Evolutionary conservation across 176 grass and related monocot genomes (phyloP), one percentile per base, ranked within the genome.

Genomic region (Phoenix roebelenii): DNA sequence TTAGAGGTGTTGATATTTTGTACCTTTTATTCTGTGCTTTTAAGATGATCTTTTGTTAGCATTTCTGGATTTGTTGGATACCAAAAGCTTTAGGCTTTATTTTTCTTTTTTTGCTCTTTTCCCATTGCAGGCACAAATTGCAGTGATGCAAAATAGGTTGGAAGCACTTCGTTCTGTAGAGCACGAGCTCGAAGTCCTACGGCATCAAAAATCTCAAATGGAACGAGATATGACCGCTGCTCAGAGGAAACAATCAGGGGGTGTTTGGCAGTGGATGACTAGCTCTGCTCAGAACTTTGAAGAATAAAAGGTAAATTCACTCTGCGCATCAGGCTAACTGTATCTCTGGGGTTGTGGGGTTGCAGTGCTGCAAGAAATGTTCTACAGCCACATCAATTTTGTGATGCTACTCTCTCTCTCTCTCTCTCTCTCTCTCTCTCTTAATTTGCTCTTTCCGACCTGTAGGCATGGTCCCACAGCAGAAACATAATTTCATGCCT

Each of bases 221-320:
- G 81, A 88, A 28, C 76, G 78, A 87, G 87, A 80, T 58, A 77
- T 88, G 55, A 7, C 54, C 52, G 57, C 70, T 67, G 50, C 66
- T 73, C 87, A 88, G 24, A 79, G 68, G 25, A 73, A 80, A 64
- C 81, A 58, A 74, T 88, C 87, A 49, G 76, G 93, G 16, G 86
- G 91, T 32, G 84, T 97, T 23, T 91, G 87, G 92, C 79, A 97
- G 59, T 97, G 87, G 92, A 72, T 88, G 78, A 71, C 82, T 48
- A 79, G 93, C 61, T 78, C 75, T 74, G 49, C 80, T 18, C 68
- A 88, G 51, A 70, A 64, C 51, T 79, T 73, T 17, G 84, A 85
- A 63, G 0, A 60, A 63, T 74, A 72, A 91, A 97, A 71, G 70
- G 85, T 91, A 85, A 73, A 60, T 52, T 44, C n/a, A 69, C 57